These are phyloP conservation scores for Diddensiella caesifluorescens DNA, from an alignment of 805 yeast species.

Conservation along the genomic window DNA sequence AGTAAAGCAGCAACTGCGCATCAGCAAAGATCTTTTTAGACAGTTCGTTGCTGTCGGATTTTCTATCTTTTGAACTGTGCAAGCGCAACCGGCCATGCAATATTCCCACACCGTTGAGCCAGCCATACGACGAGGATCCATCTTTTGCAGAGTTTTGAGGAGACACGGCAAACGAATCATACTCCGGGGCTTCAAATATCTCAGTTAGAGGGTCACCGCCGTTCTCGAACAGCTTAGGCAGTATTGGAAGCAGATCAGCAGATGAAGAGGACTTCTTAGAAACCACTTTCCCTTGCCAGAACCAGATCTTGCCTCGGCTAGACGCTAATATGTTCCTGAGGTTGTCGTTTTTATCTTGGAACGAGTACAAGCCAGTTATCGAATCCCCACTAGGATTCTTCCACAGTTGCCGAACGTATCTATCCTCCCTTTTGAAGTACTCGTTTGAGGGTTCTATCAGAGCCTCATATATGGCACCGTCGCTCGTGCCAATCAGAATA, in stretches of 20 bases:
- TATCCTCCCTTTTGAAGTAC: conserved; percentile 39
- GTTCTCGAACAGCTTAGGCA: conserved; percentile 27
- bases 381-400: conserved; percentile 26
- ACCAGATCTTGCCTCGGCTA: conserved; percentile 23
- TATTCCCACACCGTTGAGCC: conserved; percentile 45
- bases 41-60: conserved; percentile 13
- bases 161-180: conserved; percentile 18
- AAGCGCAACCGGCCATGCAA: conserved; percentile 37
- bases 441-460: conserved; percentile 43
- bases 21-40: conserved; percentile 32
- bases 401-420: conserved; percentile 40
- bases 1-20: conserved; percentile 37
- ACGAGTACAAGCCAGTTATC: conserved; percentile 23
- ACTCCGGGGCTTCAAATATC: conserved; percentile 18
- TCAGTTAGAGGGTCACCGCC: conserved; percentile 21
- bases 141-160: conserved; percentile 10
- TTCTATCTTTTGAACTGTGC: conserved; percentile 18
- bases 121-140: conserved; percentile 34
- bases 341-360: conserved; percentile 8
- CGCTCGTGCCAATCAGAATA: conserved; percentile 44
- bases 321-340: conserved; percentile 19
- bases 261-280: conserved; percentile 14
- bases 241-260: conserved; percentile 29
- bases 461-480: conserved; percentile 47
- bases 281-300: conserved; percentile 24